A percentile compares a stretch with the other conserved stretches of the same genome.
Conservation (phyloP, 2,329 filamentous ascomycete species). For the Tolypocladium tropicale region DNA sequence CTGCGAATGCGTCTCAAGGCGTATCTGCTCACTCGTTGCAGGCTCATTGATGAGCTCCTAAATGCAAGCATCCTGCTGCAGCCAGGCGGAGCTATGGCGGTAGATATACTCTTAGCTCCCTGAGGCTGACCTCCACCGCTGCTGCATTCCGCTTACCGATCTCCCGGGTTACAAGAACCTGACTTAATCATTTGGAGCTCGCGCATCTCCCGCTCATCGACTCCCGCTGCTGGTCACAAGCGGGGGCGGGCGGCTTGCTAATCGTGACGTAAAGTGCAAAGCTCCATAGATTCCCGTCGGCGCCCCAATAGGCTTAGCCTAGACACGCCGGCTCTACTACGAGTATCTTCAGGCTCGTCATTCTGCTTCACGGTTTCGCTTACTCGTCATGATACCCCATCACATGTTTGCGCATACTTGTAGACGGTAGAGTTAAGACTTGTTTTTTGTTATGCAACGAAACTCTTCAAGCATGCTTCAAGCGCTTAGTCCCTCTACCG, state of each 20-base stretch:
- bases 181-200: background rate
- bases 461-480: no score
- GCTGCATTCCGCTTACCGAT: background rate
- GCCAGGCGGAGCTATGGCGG: background rate
- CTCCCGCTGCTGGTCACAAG: background rate
- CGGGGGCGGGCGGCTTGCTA: conserved; percentile 13
- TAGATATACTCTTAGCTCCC: background rate
- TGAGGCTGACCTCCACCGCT: background rate
- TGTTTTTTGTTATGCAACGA: no score
- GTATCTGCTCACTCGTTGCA: background rate
- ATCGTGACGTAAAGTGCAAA: conserved; percentile 26
- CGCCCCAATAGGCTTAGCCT: background rate
- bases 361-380: no score
- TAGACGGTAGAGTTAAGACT: no score
- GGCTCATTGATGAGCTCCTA: background rate
- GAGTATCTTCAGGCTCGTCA: no score
- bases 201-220: background rate
- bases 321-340: background rate
- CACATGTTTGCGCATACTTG: no score
- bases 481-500: no score
- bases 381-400: no score
- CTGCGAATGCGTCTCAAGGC: background rate
- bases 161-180: background rate
- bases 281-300: background rate
- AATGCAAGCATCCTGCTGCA: background rate